Base-by-base conservation (phyloP, 805 yeast genomes). In the Candida loeiensis region DNA sequence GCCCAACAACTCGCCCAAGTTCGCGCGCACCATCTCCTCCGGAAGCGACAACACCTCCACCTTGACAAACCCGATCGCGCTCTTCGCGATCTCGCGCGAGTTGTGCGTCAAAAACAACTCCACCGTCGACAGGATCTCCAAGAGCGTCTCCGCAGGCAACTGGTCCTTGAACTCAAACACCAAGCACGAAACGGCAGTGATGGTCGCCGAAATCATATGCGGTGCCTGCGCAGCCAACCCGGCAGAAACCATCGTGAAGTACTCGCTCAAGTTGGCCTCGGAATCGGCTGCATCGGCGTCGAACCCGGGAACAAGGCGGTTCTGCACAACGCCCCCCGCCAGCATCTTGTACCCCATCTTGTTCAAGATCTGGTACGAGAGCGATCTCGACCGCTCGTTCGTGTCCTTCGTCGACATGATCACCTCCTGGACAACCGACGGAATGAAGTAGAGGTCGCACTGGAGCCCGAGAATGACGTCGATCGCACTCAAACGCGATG, bases 161-260 rank as follows among this genome's bases (percentile, higher is more conserved):
- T 70, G 66, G 39, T 77, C 77, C 52, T 82, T 82, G 66, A 86
- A 95, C 63, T 93, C 97, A 62, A 80, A 91, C 28, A 93, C 73
- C 33, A 91, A 66, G 56, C 96, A 82, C 33, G 95, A 82, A 40
- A 91, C 69, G 0, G 96, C 95, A 5, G 96, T 89, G 51, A 93
- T 80, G 31, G 74, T 54, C n/a, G 98, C 97, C 54, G 96, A 86
- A 22, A 93, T 85, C 96, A 91, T 91, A 66, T 91, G 95, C 25
- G 95, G 91, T 21, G 93, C 77, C 48, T 85, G 82, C 42, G 96
- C 96, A 26, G 93, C 96, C 50, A 95, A 71, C 68, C 99, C 99
- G 20, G 97, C 99, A 61, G 91, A 79, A 21, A 91, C 83, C 83
- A 93, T 87, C 21, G 95, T 88, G 69, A 91, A 87, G 58, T 73